Evolutionary conservation across 139 green algal species (phyloP).

Genomic region (Micractinium sp.): DNA sequence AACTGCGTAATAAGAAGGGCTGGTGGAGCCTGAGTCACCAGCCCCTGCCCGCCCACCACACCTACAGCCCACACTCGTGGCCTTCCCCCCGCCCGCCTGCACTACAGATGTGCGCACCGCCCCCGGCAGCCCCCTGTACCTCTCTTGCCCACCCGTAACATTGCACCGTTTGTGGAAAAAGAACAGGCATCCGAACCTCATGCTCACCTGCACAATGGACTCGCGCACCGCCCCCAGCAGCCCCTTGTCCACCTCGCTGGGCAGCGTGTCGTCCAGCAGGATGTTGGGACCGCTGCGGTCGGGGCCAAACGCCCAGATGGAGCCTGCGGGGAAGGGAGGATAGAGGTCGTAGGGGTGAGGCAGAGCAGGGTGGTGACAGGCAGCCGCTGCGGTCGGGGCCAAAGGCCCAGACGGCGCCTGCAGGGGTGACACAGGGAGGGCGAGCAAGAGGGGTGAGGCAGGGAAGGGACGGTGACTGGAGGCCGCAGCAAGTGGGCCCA

Average conservation of each 20-base stretch:
- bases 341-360: neutral
- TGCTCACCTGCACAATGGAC: slow-evolving; percentile 82
- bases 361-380: neutral
- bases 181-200: neutral
- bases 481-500: too few relatives aligned
- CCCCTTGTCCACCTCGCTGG: slow-evolving; percentile 91
- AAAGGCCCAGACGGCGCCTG: slow-evolving; percentile 94
- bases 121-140: slow-evolving; percentile 57
- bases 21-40: too few relatives aligned
- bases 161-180: neutral
- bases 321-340: slow-evolving; percentile 47
- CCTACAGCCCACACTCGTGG: neutral
- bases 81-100: slow-evolving; percentile 55
- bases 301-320: slow-evolving; percentile 97
- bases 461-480: too few relatives aligned
- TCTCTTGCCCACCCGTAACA: neutral
- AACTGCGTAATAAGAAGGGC: too few relatives aligned
- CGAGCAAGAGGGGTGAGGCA: too few relatives aligned
- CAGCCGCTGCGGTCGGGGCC: slow-evolving; percentile 82
- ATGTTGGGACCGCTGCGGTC: slow-evolving; percentile 89
- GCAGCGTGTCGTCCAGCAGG: slow-evolving; percentile 95
- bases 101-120: slow-evolving; percentile 84
- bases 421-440: neutral
- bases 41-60: neutral
- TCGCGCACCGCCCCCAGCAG: slow-evolving; percentile 85